These are phyloP conservation scores for Musa acuminata DNA, from an alignment of 176 grass and related monocot species.

Conservation along the genomic window DNA sequence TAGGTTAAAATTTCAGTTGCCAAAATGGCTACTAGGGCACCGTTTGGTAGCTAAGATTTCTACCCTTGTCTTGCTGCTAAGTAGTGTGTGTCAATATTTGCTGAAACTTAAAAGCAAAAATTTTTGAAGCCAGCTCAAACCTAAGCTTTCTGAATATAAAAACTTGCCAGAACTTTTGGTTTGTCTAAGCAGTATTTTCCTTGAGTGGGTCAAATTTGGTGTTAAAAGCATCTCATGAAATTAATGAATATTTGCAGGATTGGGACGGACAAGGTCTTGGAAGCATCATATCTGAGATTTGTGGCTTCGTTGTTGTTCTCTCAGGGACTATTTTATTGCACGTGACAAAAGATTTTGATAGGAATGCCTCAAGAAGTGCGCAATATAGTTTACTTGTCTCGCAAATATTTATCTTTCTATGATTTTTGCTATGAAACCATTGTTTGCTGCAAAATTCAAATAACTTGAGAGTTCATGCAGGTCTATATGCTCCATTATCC, in stretches of 20 bases:
- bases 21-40: too few species aligned
- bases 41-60: too few species aligned
- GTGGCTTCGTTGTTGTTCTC: constrained; percentile 82
- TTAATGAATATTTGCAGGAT: constrained; percentile 43
- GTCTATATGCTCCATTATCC: constrained; percentile 62
- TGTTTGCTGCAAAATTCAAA: background rate
- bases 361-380: constrained; percentile 51
- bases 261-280: constrained; percentile 83
- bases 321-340: constrained; percentile 88
- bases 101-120: too few species aligned
- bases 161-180: too few species aligned
- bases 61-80: too few species aligned
- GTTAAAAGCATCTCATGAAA: background rate
- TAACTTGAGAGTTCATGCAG: constrained; percentile 18
- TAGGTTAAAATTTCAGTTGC: too few species aligned
- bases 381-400: constrained; percentile 28
- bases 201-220: too few species aligned
- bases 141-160: background rate
- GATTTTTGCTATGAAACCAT: constrained; percentile 8
- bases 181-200: too few species aligned
- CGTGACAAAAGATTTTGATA: constrained; percentile 89
- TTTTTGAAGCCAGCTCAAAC: background rate
- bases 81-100: too few species aligned
- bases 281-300: constrained; percentile 88
- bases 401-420: constrained; percentile 1